These are phyloP conservation scores for Cyclocybe aegerita DNA, from an alignment of 768 basidiomycete genomes.

Conservation along the genomic window DNA sequence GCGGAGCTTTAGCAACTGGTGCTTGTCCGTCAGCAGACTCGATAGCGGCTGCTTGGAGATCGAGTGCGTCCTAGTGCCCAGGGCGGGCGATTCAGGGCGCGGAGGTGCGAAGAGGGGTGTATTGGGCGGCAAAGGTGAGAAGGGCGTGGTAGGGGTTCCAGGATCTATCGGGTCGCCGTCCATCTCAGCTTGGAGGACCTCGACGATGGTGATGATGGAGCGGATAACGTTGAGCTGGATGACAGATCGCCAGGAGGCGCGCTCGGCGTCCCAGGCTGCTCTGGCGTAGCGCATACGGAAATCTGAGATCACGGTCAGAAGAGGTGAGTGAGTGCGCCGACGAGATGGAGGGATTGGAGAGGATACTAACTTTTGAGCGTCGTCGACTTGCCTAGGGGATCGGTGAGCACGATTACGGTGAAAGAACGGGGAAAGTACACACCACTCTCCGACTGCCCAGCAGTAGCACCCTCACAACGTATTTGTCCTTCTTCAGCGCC, in stretches of 20 bases:
- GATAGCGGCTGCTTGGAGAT: not conserved
- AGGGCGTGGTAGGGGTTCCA: conserved; percentile 2
- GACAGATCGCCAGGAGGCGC: conserved; percentile 70
- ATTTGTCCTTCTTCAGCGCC: conserved; percentile 43
- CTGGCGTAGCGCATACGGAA: conserved; percentile 68
- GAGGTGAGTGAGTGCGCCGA: not conserved
- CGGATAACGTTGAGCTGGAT: conserved; percentile 79
- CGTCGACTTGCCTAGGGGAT: conserved; percentile 51
- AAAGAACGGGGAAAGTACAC: conserved; percentile 17
- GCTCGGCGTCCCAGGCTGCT: conserved; percentile 62
- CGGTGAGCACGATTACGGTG: not conserved
- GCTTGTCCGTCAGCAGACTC: conserved; percentile 22
- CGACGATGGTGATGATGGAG: conserved; percentile 61
- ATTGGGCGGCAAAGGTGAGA: not conserved
- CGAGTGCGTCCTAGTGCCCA: not conserved
- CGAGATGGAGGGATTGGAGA: not conserved
- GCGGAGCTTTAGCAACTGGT: conserved; percentile 31
- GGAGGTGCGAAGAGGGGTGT: not conserved
- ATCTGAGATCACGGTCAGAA: conserved; percentile 35
- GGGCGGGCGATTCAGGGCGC: not conserved
- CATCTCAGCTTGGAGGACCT: conserved; percentile 52
- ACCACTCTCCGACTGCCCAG: conserved; percentile 67
- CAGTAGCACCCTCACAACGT: conserved; percentile 49
- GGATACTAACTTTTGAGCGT: conserved; percentile 52
- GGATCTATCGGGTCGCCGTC: conserved; percentile 23